Conservation (phyloP, 306 rosid genomes). For the Cucumis cinereus region DNA sequence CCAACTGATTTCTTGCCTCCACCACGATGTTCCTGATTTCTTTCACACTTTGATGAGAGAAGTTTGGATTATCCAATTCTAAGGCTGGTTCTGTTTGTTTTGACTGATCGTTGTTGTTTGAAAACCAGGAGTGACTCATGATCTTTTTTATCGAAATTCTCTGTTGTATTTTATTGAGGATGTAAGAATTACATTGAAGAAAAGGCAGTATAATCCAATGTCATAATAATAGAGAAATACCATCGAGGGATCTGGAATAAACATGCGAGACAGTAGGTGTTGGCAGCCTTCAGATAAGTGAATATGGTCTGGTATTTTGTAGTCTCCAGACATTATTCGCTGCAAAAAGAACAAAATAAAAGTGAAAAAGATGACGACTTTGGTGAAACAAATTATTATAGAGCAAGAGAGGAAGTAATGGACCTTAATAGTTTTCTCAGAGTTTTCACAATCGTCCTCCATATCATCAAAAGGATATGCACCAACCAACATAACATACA, state of each 20-base stretch:
- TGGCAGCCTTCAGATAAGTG: constrained; percentile 29
- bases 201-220: no score
- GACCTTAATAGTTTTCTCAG: background rate
- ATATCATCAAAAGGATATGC: background rate
- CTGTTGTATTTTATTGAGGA: no score
- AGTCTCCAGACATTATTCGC: constrained; percentile 45
- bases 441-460: background rate
- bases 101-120: no score
- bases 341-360: constrained; percentile 17
- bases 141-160: no score
- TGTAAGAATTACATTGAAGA: no score
- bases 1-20: no score
- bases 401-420: background rate
- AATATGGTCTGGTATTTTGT: constrained; percentile 56
- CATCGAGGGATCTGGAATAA: constrained; percentile 43
- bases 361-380: background rate
- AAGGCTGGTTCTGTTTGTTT: no score
- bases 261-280: constrained; percentile 34
- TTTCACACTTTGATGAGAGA: no score
- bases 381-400: no score
- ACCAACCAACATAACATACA: background rate
- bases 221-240: constrained; percentile 15
- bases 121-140: no score
- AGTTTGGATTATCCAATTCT: no score
- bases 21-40: no score